Base-by-base conservation (phyloP, 2,329 filamentous ascomycete genomes). In the Verticillium dahliae region DNA sequence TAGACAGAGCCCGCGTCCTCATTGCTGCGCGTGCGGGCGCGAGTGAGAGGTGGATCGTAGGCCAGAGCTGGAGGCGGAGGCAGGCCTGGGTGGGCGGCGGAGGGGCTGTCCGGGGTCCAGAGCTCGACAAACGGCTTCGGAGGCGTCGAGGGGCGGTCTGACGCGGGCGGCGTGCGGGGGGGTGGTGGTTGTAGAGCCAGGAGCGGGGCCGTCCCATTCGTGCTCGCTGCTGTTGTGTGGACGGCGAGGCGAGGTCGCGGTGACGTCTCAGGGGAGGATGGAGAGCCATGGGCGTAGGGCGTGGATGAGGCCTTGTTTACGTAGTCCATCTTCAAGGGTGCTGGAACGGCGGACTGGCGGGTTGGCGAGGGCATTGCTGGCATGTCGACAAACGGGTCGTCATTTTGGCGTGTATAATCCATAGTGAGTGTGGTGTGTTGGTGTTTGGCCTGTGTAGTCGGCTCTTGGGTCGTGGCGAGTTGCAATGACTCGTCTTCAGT, bases 1-100 rank as follows among this genome's bases (percentile, higher is more conserved):
- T 27, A 33, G 58, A 37, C 41, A 18, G 50, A 38, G 37, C 45
- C 38, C 27, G 59, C 41, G 39, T 58, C 55, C 60, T 61, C 55
- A 56, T 57, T 61, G 55, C 58, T 59, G 27, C 45, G 55, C 15
- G 60, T 57, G 5, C 55, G 60, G 33, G 60, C 34, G 31, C 60
- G 58, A 34, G 58, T 7, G n/a, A 54, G 45, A 33, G 60, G 60
- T 14, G 60, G 38, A 27, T 61, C 60, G 41, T 61, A 38, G 41
- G 61, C 57, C 33, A 65, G 65, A 45, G 65, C 62, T 34, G 65
- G 65, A 38, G 65, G 65, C 27, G 64, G 62, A 9, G 64, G 65
- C 31, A 66, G 63, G 52, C 65, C 65, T 15, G 65, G 65, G 52
- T 66, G 61, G 45, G 61, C 61, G 37, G 63, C 65, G 3, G 62